Evolutionary conservation across 805 yeast species (phyloP), one percentile per base, ranked within the genome.

Genomic region (Kockiozyma suomiensis): DNA sequence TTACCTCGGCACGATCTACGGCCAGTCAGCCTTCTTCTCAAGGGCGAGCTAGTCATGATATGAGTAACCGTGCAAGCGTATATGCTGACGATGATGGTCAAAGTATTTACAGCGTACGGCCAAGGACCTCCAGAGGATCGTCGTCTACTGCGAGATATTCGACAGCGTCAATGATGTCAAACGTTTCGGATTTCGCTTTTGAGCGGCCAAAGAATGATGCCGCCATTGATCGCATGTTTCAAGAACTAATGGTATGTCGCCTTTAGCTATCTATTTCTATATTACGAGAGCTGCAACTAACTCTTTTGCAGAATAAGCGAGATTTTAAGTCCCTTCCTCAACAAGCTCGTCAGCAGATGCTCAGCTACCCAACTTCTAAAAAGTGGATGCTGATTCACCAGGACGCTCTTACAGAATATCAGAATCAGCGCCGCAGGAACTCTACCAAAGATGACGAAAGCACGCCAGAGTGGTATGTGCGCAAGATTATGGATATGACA

Each of bases 341-440:
- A 26, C 82, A 82, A 53, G 96, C 94, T 2, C 85, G 85, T 66
- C 81, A 78, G 57, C 94, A 89, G 70, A 85, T 93, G 88, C 79
- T 83, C 69, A 82, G 81, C 66, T 91, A 87, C 70, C 82, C 87
- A 45, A 76, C 83, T 0, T 89, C 87, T 50, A 89, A 90, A 68
- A 93, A 93, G 74, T 91, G 97, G 96, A 85, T 89, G 86, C 79
- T 92, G 66, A 86, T 92, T 42, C 84, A 87, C 66, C 97, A 92
- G 72, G 97, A 91, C 72, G 84, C 87, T 25, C 79, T 89, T 48
- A 82, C 92, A 5, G 97, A 91, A 69, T 79, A 79, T 68, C 87
- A 86, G 68, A 84, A 86, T 66, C 76, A 76, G 57, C 72, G 78
- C 46, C 73, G 78, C 15, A 70, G 64, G 43, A 48, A 49, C 60